These are phyloP conservation scores for Lactifluus pinguis DNA, from an alignment of 768 basidiomycete species.

Conservation along the genomic window DNA sequence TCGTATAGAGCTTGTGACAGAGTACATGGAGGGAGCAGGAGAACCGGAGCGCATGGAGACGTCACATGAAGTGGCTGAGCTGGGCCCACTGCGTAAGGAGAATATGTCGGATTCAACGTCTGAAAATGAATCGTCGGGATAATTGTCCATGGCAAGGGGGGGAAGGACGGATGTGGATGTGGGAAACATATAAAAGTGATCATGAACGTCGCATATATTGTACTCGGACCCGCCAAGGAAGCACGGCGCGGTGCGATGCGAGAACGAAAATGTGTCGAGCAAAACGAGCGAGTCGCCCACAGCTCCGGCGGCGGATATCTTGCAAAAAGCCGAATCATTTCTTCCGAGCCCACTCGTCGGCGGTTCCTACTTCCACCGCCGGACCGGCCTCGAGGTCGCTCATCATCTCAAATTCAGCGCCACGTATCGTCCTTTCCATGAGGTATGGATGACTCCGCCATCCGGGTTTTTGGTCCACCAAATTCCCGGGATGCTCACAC, in stretches of 20 bases:
- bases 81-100: slow-evolving; percentile 35
- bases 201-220: not conserved
- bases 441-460: not conserved
- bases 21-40: slow-evolving; percentile 60
- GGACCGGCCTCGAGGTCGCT: slow-evolving; percentile 8
- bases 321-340: not conserved
- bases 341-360: not conserved
- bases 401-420: not conserved
- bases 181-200: slow-evolving; percentile 18
- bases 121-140: slow-evolving; percentile 30
- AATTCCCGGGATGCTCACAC: not conserved
- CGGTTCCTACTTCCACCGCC: slow-evolving; percentile 12
- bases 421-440: not conserved
- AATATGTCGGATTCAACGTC: slow-evolving; percentile 36
- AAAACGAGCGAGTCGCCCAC: not conserved
- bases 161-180: not conserved
- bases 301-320: slow-evolving; percentile 7
- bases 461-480: slow-evolving; percentile 1
- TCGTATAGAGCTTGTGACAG: slow-evolving; percentile 55
- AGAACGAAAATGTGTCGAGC: no score
- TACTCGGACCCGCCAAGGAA: slow-evolving; percentile 7
- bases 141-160: slow-evolving; percentile 13
- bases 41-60: slow-evolving; percentile 55
- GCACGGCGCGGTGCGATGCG: not conserved
- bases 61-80: slow-evolving; percentile 51